Evolutionary conservation across 257 asterid genomes (phyloP).

Genomic region (Forsythia suspensa): DNA sequence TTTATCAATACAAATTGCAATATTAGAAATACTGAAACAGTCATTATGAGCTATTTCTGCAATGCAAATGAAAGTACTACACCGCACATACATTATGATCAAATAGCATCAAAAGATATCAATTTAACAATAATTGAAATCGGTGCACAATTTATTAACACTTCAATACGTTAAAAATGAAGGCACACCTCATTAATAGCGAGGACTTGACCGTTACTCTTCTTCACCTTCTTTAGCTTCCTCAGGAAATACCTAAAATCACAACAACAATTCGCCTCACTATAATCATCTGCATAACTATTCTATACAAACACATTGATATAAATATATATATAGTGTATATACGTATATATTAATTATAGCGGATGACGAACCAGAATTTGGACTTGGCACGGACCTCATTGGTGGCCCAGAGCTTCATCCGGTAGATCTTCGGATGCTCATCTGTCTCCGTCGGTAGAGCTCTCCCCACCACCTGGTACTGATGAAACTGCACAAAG

Average conservation of each 20-base stretch:
- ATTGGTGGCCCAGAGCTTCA: constrained; percentile 94
- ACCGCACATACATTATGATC: neutral
- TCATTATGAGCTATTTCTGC: neutral
- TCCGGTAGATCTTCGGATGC: constrained; percentile 84
- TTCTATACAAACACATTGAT: neutral
- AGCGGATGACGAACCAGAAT: constrained; percentile 45
- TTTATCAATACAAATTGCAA: no score
- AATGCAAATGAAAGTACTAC: neutral
- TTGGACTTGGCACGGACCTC: constrained; percentile 91
- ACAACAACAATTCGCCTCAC: neutral
- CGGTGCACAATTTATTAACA: neutral
- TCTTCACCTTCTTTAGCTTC: constrained; percentile 87
- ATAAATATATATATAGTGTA: neutral
- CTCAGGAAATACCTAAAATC: constrained; percentile 73
- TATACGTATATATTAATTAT: neutral
- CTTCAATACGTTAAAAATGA: neutral
- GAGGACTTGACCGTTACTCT: constrained; percentile 81
- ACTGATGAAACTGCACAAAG: constrained; percentile 69
- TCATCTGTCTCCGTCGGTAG: constrained; percentile 77
- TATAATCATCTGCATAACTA: neutral
- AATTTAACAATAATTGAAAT: neutral
- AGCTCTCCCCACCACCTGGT: constrained; percentile 89
- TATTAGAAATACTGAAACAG: no score
- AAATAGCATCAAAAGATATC: neutral
- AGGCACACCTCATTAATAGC: constrained; percentile 79